phyloP scores from a whole-genome alignment of 164 flowering plant species.

The Saururus chinensis region DNA sequence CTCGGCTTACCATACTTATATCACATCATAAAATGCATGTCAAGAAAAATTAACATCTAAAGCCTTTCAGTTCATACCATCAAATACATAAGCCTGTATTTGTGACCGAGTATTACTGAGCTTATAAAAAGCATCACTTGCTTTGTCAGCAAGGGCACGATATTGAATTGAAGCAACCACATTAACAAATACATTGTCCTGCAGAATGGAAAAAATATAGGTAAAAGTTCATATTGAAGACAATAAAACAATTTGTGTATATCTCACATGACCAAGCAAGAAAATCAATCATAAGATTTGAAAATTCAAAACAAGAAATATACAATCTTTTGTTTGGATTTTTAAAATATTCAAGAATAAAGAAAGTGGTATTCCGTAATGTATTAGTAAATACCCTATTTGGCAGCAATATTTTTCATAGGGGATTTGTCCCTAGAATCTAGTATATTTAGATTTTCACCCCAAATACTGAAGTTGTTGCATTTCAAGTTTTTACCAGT shows the following conservation, averaged over 20 bases:
- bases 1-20: too few relatives aligned
- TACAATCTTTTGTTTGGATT: background rate
- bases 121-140: constrained; percentile 65
- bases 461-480: too few relatives aligned
- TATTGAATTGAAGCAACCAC: constrained; percentile 73
- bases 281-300: too few relatives aligned
- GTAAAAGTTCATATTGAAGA: background rate
- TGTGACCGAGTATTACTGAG: constrained; percentile 57
- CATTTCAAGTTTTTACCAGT: too few relatives aligned
- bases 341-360: too few relatives aligned
- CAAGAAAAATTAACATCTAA: background rate
- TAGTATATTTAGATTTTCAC: too few relatives aligned
- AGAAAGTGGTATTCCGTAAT: too few relatives aligned
- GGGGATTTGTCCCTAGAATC: too few relatives aligned
- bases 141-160: constrained; percentile 55
- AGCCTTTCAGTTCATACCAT: constrained; percentile 30
- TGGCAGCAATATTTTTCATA: too few relatives aligned
- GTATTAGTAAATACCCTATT: too few relatives aligned
- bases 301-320: background rate
- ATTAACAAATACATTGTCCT: constrained; percentile 83
- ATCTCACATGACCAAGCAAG: background rate
- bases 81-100: constrained; percentile 77
- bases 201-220: constrained; percentile 9
- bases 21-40: too few relatives aligned
- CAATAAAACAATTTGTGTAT: too few relatives aligned